phyloP scores from a whole-genome alignment of 106 monocot species.

The Platanthera zijinensis region DNA sequence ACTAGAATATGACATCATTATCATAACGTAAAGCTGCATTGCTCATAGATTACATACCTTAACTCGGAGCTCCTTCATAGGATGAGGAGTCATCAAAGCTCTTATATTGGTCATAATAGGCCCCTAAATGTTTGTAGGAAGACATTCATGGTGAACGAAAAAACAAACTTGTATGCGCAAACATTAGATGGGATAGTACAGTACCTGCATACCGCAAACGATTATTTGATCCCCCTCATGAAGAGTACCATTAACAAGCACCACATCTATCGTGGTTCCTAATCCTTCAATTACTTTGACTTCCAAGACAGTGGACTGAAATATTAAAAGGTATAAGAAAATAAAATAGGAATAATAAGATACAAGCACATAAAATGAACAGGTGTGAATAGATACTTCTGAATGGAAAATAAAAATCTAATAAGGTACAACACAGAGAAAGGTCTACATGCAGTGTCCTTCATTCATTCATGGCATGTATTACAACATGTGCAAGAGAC shows the following conservation, averaged over 20 bases:
- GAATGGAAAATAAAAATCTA: not conserved
- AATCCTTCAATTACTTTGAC: slow-evolving; percentile 95
- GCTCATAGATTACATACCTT: slow-evolving; percentile 42
- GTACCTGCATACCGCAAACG: slow-evolving; percentile 97
- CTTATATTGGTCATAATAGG: slow-evolving; percentile 84
- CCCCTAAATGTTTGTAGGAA: slow-evolving; percentile 36
- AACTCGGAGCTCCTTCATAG: slow-evolving; percentile 90
- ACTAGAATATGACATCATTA: not conserved
- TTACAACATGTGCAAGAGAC: not conserved
- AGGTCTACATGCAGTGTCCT: not conserved
- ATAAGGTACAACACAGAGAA: not conserved
- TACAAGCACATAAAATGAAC: not conserved
- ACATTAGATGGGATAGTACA: not conserved
- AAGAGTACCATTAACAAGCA: slow-evolving; percentile 84
- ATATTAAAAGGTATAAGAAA: not conserved
- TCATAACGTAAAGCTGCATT: not conserved
- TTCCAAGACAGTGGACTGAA: slow-evolving; percentile 66
- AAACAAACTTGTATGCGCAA: not conserved
- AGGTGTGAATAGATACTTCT: not conserved
- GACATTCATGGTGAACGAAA: not conserved
- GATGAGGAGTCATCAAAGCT: slow-evolving; percentile 89
- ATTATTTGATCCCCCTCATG: slow-evolving; percentile 98
- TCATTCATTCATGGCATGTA: not conserved
- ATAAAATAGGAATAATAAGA: not conserved
- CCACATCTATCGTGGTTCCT: slow-evolving; percentile 93